Base-by-base conservation (phyloP, 345 rosid genomes). In the Euphorbia tirucalli region DNA sequence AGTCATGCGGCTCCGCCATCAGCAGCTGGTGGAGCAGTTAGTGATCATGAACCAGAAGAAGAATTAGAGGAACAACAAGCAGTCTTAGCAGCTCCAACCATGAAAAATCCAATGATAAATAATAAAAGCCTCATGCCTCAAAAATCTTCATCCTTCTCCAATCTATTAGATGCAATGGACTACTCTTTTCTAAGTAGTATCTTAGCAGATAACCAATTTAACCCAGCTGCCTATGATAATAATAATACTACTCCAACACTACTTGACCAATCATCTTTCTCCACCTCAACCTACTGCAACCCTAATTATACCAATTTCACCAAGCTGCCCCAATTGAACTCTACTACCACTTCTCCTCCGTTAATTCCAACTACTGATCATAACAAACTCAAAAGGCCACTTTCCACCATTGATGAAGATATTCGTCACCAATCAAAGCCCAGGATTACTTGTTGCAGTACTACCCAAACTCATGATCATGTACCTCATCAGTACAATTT, bases 111-210 rank as follows among this genome's bases (percentile, higher is more conserved):
- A 74, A 71, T 15, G 69, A 74, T 41, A 71, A 78, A 60, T 61
- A 78, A 60, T 61, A 74, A 1, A 18, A 66, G 82, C 21, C 84
- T 91, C 13, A 68, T 76, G 72, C 83, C 96, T 1, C 98, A 90
- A 57, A 89, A 85, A 64, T 90, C 93, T 9, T 79, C 84, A 22
- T 92, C 96, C 10, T 87, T 92, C 83, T 86, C 97, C 21, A 90
- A 88, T 85, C 72, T 92, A 58, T 22, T 95, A 1, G 97, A 95
- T 32, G 87, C 93, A 56, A 69, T 81, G 84, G 99, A 95, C 82
- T 87, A 83, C 79, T 74, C 91, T 10, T 18, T 92, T 59, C 79
- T 89, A 48, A 74, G 87, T 32, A 89, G 80, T 61, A 61, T 92
- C 59, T 79, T 92, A 0, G 74, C 84, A 8, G 99, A 94, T 54